Conservation (phyloP, 2,329 filamentous ascomycete genomes). For the Ophiostoma sp. region DNA sequence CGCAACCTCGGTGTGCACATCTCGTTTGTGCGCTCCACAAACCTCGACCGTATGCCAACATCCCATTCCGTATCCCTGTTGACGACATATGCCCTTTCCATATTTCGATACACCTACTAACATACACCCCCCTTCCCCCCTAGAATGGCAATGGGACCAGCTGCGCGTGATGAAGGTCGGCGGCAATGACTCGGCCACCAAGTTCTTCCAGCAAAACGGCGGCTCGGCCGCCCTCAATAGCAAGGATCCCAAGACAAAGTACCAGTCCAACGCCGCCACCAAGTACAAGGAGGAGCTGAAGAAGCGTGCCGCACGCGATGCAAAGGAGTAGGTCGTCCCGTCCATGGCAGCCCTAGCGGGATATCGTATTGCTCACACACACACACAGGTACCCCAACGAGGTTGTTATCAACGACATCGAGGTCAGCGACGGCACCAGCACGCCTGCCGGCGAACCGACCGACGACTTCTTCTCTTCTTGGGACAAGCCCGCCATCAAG, state of each 20-base stretch:
- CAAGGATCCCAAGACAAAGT: conserved; percentile 97
- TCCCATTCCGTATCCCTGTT: neutral
- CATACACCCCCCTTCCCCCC: conserved; percentile 25
- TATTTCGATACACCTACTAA: neutral
- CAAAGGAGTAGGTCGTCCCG: conserved; percentile 68
- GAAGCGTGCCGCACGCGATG: conserved; percentile 77
- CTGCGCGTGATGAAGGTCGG: conserved; percentile 97
- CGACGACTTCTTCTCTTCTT: conserved; percentile 98
- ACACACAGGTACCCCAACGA: conserved; percentile 82
- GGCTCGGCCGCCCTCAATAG: conserved; percentile 90
- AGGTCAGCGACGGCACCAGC: conserved; percentile 59
- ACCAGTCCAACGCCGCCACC: conserved; percentile 85
- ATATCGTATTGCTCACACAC: no score
- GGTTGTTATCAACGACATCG: conserved; percentile 77
- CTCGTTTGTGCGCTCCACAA: conserved; percentile 97
- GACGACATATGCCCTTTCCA: no score
- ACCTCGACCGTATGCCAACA: conserved; percentile 81
- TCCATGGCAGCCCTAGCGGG: no score
- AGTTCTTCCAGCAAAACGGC: conserved; percentile 96
- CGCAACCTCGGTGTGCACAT: conserved; percentile 98
- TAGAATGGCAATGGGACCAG: conserved; percentile 99
- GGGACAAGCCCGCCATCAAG: conserved; percentile 98
- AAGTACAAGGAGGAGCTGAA: conserved; percentile 99
- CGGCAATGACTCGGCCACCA: conserved; percentile 95
- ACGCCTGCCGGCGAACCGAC: conserved; percentile 80